Evolutionary conservation across 1,139 yeast genomes (phyloP).

Genomic region (Protomyces inundatus): DNA sequence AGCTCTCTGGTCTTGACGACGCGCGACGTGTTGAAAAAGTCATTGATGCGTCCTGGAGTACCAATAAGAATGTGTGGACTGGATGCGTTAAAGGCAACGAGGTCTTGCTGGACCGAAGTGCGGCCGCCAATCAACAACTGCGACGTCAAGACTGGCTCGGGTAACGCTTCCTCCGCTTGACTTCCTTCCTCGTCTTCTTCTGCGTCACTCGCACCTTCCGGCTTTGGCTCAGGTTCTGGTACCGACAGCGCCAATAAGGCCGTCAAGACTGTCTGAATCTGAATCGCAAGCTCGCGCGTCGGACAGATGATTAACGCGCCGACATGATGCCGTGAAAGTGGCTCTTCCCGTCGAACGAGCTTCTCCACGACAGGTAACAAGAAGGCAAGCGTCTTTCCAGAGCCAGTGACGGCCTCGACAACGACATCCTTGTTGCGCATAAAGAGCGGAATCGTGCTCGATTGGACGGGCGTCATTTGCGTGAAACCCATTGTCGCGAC

Average conservation of each 20-base stretch:
- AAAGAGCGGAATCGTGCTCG: constrained; percentile 84
- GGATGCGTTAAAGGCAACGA: constrained; percentile 50
- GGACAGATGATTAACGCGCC: constrained; percentile 75
- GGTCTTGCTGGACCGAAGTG: constrained; percentile 63
- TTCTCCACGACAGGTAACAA: constrained; percentile 70
- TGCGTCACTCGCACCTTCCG: constrained; percentile 74
- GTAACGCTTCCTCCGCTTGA: background rate
- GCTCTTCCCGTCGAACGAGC: constrained; percentile 34
- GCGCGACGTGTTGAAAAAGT: constrained; percentile 53
- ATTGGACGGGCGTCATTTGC: constrained; percentile 95
- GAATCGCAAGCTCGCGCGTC: constrained; percentile 86
- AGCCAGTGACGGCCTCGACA: constrained; percentile 94
- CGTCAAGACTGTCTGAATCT: constrained; percentile 64
- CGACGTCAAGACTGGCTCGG: constrained; percentile 43
- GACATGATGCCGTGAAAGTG: constrained; percentile 50
- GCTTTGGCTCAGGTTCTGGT: constrained; percentile 32
- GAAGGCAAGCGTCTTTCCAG: constrained; percentile 90
- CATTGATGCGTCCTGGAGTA: constrained; percentile 86
- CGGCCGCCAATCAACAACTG: constrained; percentile 81
- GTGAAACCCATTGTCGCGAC: constrained; percentile 67
- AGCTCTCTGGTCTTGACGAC: constrained; percentile 45
- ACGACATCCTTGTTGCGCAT: constrained; percentile 90
- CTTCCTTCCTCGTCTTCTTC: constrained; percentile 83
- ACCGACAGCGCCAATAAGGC: constrained; percentile 48
- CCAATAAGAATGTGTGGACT: constrained; percentile 76